phyloP scores from a whole-genome alignment of 768 basidiomycete genomes.

The Suillus occidentalis region DNA sequence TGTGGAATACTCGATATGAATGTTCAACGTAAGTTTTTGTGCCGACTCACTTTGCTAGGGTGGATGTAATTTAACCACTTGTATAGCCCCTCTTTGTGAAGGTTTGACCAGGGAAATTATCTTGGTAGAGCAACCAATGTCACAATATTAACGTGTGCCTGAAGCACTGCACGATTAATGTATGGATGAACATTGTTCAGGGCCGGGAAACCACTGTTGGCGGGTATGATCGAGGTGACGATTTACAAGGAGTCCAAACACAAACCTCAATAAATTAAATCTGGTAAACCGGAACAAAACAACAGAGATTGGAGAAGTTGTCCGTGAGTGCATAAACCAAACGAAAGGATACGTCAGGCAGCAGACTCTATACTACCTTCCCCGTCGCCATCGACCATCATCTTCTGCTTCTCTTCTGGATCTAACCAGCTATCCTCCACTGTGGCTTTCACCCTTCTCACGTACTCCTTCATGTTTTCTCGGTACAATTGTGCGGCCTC shows the following conservation, averaged over 20 bases:
- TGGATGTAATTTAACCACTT: background rate
- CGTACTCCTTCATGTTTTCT: conserved; percentile 99
- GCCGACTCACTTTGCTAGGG: background rate
- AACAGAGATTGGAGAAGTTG: background rate
- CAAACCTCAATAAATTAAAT: conserved; percentile 5
- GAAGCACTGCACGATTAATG: background rate
- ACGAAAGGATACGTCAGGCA: background rate
- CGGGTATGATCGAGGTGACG: background rate
- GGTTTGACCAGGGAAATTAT: background rate
- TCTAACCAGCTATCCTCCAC: conserved; percentile 97
- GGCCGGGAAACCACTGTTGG: background rate
- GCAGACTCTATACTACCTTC: background rate
- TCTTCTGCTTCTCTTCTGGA: conserved; percentile 63
- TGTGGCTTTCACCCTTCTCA: conserved; percentile 86
- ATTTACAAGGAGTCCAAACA: background rate
- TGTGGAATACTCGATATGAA: background rate
- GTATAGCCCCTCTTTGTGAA: background rate
- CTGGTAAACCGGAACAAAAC: background rate
- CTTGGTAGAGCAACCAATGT: background rate
- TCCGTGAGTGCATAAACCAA: background rate
- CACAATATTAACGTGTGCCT: background rate
- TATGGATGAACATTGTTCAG: background rate
- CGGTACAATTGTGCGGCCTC: conserved; percentile 96
- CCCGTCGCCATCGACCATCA: conserved; percentile 37
- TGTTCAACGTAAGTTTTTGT: background rate